These are phyloP conservation scores for Pythium phragmiticola DNA, from an alignment of 352 stramenopile species.

Conservation along the genomic window DNA sequence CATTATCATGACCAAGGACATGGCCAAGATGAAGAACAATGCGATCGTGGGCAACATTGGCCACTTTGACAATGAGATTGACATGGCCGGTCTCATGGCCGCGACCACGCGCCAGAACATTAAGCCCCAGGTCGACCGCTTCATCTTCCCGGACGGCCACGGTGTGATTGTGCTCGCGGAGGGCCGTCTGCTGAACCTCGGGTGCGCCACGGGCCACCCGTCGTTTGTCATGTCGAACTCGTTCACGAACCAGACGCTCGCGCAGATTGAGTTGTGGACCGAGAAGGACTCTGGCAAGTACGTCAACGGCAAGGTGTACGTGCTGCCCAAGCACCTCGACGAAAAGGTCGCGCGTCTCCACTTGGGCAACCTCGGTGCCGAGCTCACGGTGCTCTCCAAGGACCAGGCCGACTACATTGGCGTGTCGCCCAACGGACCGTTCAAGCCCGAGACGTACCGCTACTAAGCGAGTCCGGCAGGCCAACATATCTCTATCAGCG, in stretches of 20 bases:
- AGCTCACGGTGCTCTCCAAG: conserved; percentile 93
- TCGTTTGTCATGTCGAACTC: conserved; percentile 99
- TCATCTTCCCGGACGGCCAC: conserved; percentile 95
- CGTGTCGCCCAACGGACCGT: conserved; percentile 92
- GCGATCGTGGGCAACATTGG: conserved; percentile 99
- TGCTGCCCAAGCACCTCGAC: conserved; percentile 97
- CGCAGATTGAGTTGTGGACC: conserved; percentile 98
- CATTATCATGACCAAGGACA: conserved; percentile 96
- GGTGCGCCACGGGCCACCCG: conserved; percentile 97
- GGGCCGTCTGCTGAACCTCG: conserved; percentile 97
- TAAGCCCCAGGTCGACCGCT: conserved; percentile 99
- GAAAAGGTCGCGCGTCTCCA: conserved; percentile 98
- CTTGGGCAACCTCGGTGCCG: conserved; percentile 93
- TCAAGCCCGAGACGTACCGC: conserved; percentile 98
- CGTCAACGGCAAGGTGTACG: conserved; percentile 95
- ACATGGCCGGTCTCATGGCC: conserved; percentile 94
- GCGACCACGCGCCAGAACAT: conserved; percentile 95
- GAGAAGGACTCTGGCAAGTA: conserved; percentile 96
- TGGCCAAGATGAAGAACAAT: conserved; percentile 99
- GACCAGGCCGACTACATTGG: conserved; percentile 99
- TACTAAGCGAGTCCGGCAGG: conserved; percentile 83
- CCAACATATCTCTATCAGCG: too few species aligned
- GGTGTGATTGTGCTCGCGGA: conserved; percentile 97
- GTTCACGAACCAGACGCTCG: conserved; percentile 99
- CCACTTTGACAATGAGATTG: conserved; percentile 99